Conservation (phyloP, 2,329 filamentous ascomycete genomes). For the Botrytis aclada region DNA sequence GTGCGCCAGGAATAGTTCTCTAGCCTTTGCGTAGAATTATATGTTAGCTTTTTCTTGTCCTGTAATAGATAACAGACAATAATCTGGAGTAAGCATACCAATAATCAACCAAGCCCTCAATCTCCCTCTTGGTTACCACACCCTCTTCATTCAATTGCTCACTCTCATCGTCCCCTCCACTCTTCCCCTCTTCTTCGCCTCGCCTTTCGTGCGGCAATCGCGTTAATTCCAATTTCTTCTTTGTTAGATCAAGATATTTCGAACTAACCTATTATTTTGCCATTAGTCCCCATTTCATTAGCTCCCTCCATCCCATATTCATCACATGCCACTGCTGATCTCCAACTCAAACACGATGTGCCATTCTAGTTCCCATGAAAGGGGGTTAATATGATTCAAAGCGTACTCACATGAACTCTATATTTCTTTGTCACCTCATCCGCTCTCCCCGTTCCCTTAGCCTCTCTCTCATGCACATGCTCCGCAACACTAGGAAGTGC, state of each 20-base stretch:
- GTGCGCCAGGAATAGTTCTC: slow-evolving; percentile 64
- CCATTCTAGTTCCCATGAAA: background rate
- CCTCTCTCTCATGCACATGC: background rate
- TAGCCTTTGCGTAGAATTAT: slow-evolving; percentile 46
- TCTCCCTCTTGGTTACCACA: slow-evolving; percentile 51
- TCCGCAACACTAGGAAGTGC: slow-evolving; percentile 15
- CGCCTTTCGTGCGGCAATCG: slow-evolving; percentile 56
- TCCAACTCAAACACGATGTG: background rate
- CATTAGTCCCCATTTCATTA: background rate
- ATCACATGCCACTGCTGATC: background rate
- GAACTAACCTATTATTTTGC: slow-evolving; percentile 53
- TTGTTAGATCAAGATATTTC: slow-evolving; percentile 64
- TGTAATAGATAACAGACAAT: background rate
- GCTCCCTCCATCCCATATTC: background rate
- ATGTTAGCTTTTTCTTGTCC: background rate
- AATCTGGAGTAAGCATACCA: slow-evolving; percentile 46
- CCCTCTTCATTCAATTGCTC: slow-evolving; percentile 48
- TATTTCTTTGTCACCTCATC: slow-evolving; percentile 46
- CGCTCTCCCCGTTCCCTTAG: background rate
- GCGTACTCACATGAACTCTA: slow-evolving; percentile 51
- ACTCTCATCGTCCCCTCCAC: background rate
- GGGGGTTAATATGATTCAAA: background rate
- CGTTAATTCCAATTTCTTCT: slow-evolving; percentile 64
- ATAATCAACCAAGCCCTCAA: slow-evolving; percentile 64
- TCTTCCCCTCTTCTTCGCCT: background rate